phyloP scores from a whole-genome alignment of 371 early-diverging fungal species.

The Apophysomyces ossiformis region DNA sequence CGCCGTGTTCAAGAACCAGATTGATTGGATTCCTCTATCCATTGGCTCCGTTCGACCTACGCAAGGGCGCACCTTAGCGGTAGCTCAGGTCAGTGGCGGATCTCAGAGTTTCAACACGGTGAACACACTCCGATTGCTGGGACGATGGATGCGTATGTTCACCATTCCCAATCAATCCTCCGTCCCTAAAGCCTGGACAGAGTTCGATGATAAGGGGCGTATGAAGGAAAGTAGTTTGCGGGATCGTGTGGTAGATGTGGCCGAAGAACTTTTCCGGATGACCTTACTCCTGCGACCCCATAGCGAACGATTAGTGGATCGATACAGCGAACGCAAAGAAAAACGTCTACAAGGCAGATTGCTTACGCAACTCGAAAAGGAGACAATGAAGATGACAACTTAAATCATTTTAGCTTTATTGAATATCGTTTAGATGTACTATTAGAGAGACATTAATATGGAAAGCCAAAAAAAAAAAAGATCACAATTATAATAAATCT shows the following conservation, averaged over 20 bases:
- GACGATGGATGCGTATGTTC: slow-evolving; percentile 53
- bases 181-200: slow-evolving; percentile 52
- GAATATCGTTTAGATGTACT: too few species aligned
- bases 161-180: slow-evolving; percentile 50
- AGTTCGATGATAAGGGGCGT: slow-evolving; percentile 42
- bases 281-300: slow-evolving; percentile 38
- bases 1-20: slow-evolving; percentile 46
- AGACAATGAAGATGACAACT: not conserved
- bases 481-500: too few species aligned
- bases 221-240: slow-evolving; percentile 39
- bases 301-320: slow-evolving; percentile 35
- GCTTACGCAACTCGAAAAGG: slow-evolving; percentile 38
- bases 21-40: slow-evolving; percentile 48
- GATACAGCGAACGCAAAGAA: slow-evolving; percentile 47
- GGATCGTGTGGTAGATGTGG: slow-evolving; percentile 51
- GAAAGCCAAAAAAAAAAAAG: too few species aligned
- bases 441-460: too few species aligned
- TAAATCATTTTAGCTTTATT: too few species aligned
- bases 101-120: slow-evolving; percentile 52
- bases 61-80: slow-evolving; percentile 39
- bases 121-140: slow-evolving; percentile 45
- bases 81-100: slow-evolving; percentile 50
- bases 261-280: slow-evolving; percentile 46
- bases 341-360: slow-evolving; percentile 33
- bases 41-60: slow-evolving; percentile 46